Evolutionary conservation across 495 filamentous ascomycete species (phyloP), one percentile per base, ranked within the genome.

Genomic region (Penicillium paxilli): DNA sequence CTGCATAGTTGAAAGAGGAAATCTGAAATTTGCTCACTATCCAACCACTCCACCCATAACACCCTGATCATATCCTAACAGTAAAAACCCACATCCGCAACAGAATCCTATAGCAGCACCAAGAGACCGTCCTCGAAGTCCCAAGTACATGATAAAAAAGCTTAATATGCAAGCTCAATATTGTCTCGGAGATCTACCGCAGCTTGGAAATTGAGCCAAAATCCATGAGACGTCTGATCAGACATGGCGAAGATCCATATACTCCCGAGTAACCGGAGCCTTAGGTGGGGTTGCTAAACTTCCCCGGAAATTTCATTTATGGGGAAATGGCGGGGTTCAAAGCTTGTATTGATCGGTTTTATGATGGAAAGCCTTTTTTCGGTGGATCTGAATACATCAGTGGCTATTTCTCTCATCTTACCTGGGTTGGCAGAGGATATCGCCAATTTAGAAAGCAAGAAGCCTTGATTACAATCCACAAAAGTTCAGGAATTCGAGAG

Each of bases 1-100:
- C 6, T 16, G n/a, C 11, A 14, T 10, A 10, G n/a, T 14, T 0
- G 11, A 32, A 32, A 32, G 30, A 32, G 1, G n/a, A n/a, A n/a
- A n/a, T n/a, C 14, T 33, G 30, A 21, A 16, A 16, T 30, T 28
- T 23, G n/a, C 26, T 32, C 4, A 47, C 24, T 47, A 35, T 14
- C 28, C 32, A 12, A 49, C 28, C 7, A 49, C 16, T 10, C 28
- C 32, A 20, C 16, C 47, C 44, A 47, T 47, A 4, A 49, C 32
- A 37, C 47, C 47, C 9, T 49, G 47, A 30, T 49, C 47, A 49
- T 49, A 49, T 12, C 47, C 47, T 5, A 49, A 24, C 5, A 49
- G 28, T 7, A 49, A n/a, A 30, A 49, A 49, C 8, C 47, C 47
- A 22, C 38, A 5, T 8, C 38, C 38, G 9, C 38, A 41, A 16